phyloP scores from a whole-genome alignment of 768 basidiomycete genomes.

The Hebeloma cylindrosporum region DNA sequence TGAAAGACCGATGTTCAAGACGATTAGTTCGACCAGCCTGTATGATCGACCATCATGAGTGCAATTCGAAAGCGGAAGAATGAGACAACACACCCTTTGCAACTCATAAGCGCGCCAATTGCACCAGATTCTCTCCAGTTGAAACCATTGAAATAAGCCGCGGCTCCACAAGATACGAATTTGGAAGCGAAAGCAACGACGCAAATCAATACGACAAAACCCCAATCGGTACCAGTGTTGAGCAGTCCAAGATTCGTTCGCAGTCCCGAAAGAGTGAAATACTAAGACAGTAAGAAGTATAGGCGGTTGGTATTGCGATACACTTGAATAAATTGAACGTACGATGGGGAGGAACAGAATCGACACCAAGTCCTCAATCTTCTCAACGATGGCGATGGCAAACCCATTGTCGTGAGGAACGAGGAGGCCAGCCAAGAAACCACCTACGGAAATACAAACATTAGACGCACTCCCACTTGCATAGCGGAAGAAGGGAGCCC shows the following conservation, averaged over 20 bases:
- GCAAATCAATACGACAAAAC: constrained; percentile 73
- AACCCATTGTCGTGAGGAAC: constrained; percentile 83
- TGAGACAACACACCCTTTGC: constrained; percentile 67
- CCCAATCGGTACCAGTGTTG: constrained; percentile 78
- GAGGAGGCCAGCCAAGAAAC: constrained; percentile 79
- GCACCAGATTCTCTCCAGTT: constrained; percentile 76
- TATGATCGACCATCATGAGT: neutral
- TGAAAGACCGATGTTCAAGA: constrained; percentile 81
- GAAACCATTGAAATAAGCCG: constrained; percentile 65
- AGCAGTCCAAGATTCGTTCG: constrained; percentile 79
- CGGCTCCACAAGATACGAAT: constrained; percentile 64
- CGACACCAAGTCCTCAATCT: constrained; percentile 83
- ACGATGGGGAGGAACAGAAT: constrained; percentile 78
- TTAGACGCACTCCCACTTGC: neutral
- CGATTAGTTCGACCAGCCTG: constrained; percentile 84
- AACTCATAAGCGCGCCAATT: constrained; percentile 86
- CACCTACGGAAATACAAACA: constrained; percentile 45
- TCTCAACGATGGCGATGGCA: constrained; percentile 78
- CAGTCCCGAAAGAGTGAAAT: constrained; percentile 47
- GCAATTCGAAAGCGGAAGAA: neutral
- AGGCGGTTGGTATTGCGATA: too few species aligned
- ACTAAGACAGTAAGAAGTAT: too few species aligned
- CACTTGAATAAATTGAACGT: constrained; percentile 24
- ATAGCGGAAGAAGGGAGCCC: constrained; percentile 6
- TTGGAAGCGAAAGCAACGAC: constrained; percentile 78